Evolutionary conservation across 805 yeast species (phyloP).

Genomic region (Peterozyma toletana): DNA sequence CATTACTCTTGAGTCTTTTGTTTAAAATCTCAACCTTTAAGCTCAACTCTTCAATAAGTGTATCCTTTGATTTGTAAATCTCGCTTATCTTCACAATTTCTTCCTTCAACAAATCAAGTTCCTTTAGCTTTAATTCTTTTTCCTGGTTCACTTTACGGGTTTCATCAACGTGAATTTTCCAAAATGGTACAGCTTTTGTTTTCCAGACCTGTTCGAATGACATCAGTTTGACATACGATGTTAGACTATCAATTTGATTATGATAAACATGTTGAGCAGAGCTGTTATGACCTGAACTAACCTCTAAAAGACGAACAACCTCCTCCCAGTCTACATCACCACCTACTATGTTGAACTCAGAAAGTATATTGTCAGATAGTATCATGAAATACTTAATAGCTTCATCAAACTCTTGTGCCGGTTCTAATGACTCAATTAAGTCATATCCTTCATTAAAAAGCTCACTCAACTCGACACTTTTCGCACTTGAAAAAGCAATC

Average conservation of each 20-base stretch:
- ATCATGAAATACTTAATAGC: background rate
- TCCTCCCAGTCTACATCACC: background rate
- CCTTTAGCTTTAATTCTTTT: background rate
- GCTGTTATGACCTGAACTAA: background rate
- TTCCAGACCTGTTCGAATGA: too few relatives aligned
- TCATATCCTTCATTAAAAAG: too few relatives aligned
- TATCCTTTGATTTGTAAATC: constrained; percentile 8
- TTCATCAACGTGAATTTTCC: background rate
- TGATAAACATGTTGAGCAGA: too few relatives aligned
- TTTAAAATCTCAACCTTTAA: constrained; percentile 39
- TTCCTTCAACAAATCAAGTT: constrained; percentile 1
- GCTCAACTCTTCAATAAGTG: constrained; percentile 31
- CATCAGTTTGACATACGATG: too few relatives aligned
- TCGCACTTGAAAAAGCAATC: too few relatives aligned
- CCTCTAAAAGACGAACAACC: background rate
- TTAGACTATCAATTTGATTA: too few relatives aligned
- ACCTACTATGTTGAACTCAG: background rate
- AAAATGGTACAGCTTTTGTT: too few relatives aligned
- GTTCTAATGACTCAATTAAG: too few relatives aligned
- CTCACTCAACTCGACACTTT: too few relatives aligned
- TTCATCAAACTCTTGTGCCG: background rate
- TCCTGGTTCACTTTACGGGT: background rate
- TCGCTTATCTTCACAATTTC: constrained; percentile 1
- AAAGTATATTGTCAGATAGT: background rate
- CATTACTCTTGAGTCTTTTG: constrained; percentile 29